Evolutionary conservation across 1,284 basidiomycete species (phyloP).

Genomic region (Ustilago lituana): DNA sequence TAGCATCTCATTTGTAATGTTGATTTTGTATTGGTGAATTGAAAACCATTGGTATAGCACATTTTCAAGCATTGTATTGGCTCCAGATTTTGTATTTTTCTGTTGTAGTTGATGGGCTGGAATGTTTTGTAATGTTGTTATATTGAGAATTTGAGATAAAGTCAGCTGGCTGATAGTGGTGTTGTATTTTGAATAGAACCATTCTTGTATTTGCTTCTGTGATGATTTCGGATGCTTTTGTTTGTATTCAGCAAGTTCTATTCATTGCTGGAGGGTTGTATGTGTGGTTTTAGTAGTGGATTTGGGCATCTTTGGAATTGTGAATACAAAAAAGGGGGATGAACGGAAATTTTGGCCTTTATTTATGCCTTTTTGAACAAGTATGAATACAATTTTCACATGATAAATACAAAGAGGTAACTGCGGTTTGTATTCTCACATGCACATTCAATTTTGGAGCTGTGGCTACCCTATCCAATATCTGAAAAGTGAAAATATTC

Average conservation of each 20-base stretch:
- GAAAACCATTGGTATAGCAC: constrained; percentile 2
- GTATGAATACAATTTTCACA: constrained; percentile 3
- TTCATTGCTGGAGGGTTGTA: background rate
- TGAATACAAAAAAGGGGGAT: background rate
- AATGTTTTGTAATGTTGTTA: background rate
- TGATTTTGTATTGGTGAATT: no score
- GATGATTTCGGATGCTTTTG: background rate
- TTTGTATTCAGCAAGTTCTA: no score
- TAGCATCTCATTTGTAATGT: background rate
- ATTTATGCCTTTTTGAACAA: constrained; percentile 3
- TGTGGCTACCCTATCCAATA: no score
- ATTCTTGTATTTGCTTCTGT: background rate
- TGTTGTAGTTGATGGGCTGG: background rate
- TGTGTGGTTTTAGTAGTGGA: background rate
- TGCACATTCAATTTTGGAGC: no score
- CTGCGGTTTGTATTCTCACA: background rate
- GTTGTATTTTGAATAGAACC: background rate
- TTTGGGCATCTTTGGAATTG: constrained; percentile 1
- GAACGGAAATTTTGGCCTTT: background rate
- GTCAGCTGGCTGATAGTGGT: background rate
- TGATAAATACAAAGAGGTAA: background rate
- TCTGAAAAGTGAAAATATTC: no score
- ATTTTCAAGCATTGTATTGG: background rate
- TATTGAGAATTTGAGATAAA: background rate
- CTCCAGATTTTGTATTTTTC: background rate